phyloP scores from a whole-genome alignment of 768 basidiomycete genomes.

The Tricholoma hemisulphureum region DNA sequence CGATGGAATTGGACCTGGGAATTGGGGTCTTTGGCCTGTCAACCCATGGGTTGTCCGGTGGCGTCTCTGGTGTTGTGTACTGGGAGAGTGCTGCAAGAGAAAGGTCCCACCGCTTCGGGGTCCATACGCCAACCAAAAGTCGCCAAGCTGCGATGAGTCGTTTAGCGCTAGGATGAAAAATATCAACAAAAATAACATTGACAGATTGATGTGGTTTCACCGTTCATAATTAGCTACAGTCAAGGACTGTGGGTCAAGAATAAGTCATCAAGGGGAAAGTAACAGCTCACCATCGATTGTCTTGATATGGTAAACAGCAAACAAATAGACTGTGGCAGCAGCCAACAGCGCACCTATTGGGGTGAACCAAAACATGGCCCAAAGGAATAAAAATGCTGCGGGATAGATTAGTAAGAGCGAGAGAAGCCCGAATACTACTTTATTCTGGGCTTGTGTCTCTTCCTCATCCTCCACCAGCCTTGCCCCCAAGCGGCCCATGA shows the following conservation, averaged over 20 bases:
- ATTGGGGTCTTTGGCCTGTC: constrained; percentile 40
- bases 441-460: constrained; percentile 96
- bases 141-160: constrained; percentile 93
- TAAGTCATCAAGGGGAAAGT: constrained; percentile 3
- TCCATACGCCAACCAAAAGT: constrained; percentile 94
- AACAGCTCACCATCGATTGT: constrained; percentile 76
- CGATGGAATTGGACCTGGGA: constrained; percentile 14
- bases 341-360: constrained; percentile 73
- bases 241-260: constrained; percentile 14
- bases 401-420: constrained; percentile 77
- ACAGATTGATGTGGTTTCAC: constrained; percentile 43
- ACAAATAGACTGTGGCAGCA: constrained; percentile 63
- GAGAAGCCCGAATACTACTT: constrained; percentile 84
- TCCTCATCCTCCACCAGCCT: constrained; percentile 80
- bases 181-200: constrained; percentile 1
- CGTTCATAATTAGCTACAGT: constrained; percentile 69
- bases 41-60: constrained; percentile 73
- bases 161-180: constrained; percentile 56
- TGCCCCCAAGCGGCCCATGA: constrained; percentile 75
- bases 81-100: constrained; percentile 69
- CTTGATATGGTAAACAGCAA: constrained; percentile 82
- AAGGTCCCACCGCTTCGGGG: constrained; percentile 79
- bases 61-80: constrained; percentile 65
- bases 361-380: constrained; percentile 80
- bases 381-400: constrained; percentile 78